A percentile compares a stretch with the other conserved stretches of the same genome.
These are phyloP conservation scores for Potentilla sterilis DNA, from an alignment of 306 rosid genomes.

Conservation along the genomic window DNA sequence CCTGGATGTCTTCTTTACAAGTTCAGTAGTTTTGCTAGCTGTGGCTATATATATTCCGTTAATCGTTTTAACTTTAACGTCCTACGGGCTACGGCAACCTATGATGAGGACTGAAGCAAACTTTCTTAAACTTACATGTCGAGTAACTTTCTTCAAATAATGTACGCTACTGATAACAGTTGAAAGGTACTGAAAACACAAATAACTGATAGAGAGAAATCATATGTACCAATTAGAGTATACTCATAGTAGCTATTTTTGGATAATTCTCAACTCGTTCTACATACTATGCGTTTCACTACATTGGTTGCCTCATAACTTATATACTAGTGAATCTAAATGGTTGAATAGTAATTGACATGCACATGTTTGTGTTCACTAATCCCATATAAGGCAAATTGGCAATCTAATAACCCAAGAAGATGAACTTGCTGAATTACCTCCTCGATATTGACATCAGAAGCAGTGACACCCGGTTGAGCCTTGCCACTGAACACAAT, in stretches of 20 bases:
- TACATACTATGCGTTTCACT: background rate
- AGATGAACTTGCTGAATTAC: constrained; percentile 29
- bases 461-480: constrained; percentile 82
- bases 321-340: background rate
- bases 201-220: background rate
- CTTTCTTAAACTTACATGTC: background rate
- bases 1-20: background rate
- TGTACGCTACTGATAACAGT: background rate
- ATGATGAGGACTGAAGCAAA: background rate
- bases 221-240: background rate
- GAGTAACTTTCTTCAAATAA: background rate
- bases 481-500: constrained; percentile 87
- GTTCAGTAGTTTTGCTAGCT: background rate
- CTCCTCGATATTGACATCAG: constrained; percentile 88
- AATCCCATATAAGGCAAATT: background rate
- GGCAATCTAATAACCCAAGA: background rate
- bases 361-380: background rate
- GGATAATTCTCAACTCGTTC: background rate
- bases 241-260: background rate
- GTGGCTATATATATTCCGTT: background rate
- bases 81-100: background rate
- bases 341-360: too few relatives aligned
- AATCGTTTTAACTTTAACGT: background rate
- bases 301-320: background rate
- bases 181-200: background rate